Evolutionary conservation across 139 green algal species (phyloP), one percentile per base, ranked within the genome.

Genomic region (Pycnococcus provasolii): DNA sequence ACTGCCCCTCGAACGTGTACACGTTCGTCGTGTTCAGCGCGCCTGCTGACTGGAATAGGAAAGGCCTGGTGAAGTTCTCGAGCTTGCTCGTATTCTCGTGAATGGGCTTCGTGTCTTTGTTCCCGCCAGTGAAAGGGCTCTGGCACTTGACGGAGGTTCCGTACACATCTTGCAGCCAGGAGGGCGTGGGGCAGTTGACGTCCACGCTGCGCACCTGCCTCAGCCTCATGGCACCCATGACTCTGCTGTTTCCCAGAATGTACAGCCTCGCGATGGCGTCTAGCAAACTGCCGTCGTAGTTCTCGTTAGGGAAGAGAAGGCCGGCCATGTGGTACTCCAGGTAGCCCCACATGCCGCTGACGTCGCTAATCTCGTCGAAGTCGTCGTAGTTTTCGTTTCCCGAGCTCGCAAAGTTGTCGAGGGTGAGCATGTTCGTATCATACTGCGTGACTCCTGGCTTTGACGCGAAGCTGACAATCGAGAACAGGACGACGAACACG

Each of bases 41-140:
- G 54, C 46, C 37, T 15, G 54, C 41, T 11, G 4, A 37, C 46
- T 71, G 69, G 53, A 65, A 75, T 40, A 55, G 8, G n/a, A 75
- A 70, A 8, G 69, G 61, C 9, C 9, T 26, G 26, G 67, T 73
- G 59, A 69, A 60, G 42, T 73, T 73, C 58, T 58, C 7, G 46
- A 11, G 8, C 5, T 11, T 11, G 13, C 5, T n/a, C 63, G 13
- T n/a, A 40, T 70, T 48, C 47, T 8, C 8, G 15, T 64, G 44
- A 9, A 53, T 6, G 26, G 60, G 7, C 8, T 51, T 44, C 54
- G 39, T 71, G 37, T 74, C 39, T n/a, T 11, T 13, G 9, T 74
- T 59, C n/a, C 63, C 39, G 26, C 46, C 9, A n/a, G 9, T 70
- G 26, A 71, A 70, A 7, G 58, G 26, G 6, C 15, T n/a, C 54